Evolutionary conservation across 1,139 yeast genomes (phyloP), one percentile per base, ranked within the genome.

Genomic region (Nadsonia starkeyi-henricii): DNA sequence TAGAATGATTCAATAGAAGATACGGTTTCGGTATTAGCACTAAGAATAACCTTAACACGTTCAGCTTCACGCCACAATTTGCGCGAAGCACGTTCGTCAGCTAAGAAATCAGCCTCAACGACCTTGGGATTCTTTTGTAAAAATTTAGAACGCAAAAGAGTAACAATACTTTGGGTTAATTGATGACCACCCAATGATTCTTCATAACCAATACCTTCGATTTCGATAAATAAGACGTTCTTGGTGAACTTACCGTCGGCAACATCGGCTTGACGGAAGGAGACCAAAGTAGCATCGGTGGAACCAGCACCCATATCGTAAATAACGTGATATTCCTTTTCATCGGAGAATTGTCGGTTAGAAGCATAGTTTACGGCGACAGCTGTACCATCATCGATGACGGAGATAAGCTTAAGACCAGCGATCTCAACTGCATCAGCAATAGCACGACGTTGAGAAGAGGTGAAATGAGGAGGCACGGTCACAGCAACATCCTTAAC

Each of bases 261-360:
- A 41, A 67, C 65, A n/a, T 58, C 58, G 9, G 66, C 66, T 33
- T 76, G 75, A 41, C 69, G 66, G 53, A 80, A 70, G 1, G 91
- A 79, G 49, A 89, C 79, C 33, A 91, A 67, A 0, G 97, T 83
- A 2, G 96, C 95, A 50, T 81, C 78, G 0, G 95, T 84, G 0
- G 94, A 80, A 1, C 95, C 95, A 2, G 96, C 93, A 47, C 99
- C 99, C 75, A 84, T 77, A 62, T 91, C 98, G 63, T 81, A 86
- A 33, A 93, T 74, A 48, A 88, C 63, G 59, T 84, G 85, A 58
- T 81, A 76, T 57, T 80, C 78, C 47, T 71, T 68, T 15, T 63
- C 63, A 2, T 70, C 72, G 28, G 57, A 49, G 49, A 68, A 66
- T 52, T 62, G 58, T 48, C 75, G 69, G 41, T 72, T 73, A 42